Evolutionary conservation across 257 asterid species (phyloP).

Genomic region (Jacaranda copaia): DNA sequence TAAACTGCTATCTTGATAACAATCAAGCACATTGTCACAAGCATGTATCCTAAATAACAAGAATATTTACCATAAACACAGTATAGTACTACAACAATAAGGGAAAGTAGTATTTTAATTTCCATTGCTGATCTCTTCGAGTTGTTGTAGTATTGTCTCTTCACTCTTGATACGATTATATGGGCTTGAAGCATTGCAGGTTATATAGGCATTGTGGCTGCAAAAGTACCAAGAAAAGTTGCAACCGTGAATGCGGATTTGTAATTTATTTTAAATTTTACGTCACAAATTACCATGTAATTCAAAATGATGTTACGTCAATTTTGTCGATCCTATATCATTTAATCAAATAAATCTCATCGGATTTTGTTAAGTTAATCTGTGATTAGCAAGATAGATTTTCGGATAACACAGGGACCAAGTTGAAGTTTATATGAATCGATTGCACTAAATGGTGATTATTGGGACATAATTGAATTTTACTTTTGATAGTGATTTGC

Average conservation of each 20-base stretch:
- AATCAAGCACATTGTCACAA: background rate
- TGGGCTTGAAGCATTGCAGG: background rate
- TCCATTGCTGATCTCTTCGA: background rate
- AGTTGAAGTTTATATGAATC: too few species aligned
- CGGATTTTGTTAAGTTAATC: background rate
- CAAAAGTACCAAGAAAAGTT: background rate
- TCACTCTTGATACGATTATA: background rate
- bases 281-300: conserved; percentile 22
- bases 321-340: background rate
- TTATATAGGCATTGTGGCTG: background rate
- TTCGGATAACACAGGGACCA: background rate
- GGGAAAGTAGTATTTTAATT: background rate
- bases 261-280: background rate
- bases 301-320: background rate
- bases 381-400: background rate
- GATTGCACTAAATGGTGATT: too few species aligned
- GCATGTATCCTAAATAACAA: background rate
- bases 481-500: too few species aligned
- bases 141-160: background rate
- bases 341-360: background rate
- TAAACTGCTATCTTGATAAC: too few species aligned
- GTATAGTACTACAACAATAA: conserved; percentile 25
- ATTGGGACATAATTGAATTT: too few species aligned
- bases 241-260: background rate
- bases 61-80: conserved; percentile 27